Percentiles rank a stretch among this genome's conserved stretches.
Conservation (phyloP, 805 yeast species). For the Pichia kluyveri region DNA sequence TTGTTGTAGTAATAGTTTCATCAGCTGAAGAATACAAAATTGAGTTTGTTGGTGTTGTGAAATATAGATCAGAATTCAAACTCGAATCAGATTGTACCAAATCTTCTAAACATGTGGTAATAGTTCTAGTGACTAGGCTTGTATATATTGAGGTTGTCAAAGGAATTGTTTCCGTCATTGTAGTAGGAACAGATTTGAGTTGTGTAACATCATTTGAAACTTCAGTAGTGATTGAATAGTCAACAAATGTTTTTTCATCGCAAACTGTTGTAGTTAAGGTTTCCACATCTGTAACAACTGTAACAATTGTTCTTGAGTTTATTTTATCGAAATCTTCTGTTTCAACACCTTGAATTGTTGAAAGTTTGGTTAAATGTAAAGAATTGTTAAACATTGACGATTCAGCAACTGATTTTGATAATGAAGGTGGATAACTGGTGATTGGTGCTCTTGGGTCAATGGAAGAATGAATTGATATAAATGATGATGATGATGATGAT, state of each 20-base stretch:
- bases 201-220: background rate
- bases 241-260: background rate
- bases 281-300: background rate
- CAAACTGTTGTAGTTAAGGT: background rate
- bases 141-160: background rate
- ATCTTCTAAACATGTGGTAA: background rate
- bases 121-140: background rate
- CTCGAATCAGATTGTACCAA: too few relatives aligned
- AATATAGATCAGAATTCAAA: too few relatives aligned
- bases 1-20: background rate
- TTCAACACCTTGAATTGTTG: too few relatives aligned
- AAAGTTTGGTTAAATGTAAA: too few relatives aligned
- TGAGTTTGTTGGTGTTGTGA: too few relatives aligned
- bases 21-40: background rate
- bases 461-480: too few relatives aligned
- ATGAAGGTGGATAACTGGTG: too few relatives aligned
- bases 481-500: too few relatives aligned
- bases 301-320: background rate
- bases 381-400: too few relatives aligned
- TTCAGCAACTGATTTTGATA: too few relatives aligned
- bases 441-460: too few relatives aligned
- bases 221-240: background rate
- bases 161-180: background rate
- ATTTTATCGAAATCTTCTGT: too few relatives aligned
- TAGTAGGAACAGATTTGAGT: background rate